These are phyloP conservation scores for Schizophyllum amplum DNA, from an alignment of 1,284 basidiomycete species.

Conservation along the genomic window DNA sequence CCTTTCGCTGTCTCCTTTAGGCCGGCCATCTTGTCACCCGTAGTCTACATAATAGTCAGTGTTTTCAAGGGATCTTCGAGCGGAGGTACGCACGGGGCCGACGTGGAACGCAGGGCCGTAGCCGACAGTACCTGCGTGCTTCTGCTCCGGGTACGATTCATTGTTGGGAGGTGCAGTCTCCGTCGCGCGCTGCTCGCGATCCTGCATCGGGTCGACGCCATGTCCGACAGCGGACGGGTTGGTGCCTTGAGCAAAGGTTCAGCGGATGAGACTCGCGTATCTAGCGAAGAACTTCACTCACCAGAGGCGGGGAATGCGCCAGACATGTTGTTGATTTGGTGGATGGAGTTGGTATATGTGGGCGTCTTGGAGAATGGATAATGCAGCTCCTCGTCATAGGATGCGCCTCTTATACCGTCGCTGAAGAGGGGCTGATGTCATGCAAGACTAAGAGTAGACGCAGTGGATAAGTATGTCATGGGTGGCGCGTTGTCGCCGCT, in stretches of 20 bases:
- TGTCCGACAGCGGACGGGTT: background rate
- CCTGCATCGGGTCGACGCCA: background rate
- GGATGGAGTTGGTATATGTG: background rate
- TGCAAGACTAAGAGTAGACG: background rate
- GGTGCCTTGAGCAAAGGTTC: too few relatives aligned
- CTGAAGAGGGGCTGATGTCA: background rate
- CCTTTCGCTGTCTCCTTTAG: slow-evolving; percentile 45
- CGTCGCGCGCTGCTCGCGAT: background rate
- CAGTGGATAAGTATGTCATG: background rate
- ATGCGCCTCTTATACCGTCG: background rate
- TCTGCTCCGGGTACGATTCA: slow-evolving; percentile 21
- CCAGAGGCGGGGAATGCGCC: background rate
- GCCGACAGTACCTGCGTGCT: slow-evolving; percentile 19
- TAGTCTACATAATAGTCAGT: slow-evolving; percentile 22
- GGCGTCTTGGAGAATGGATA: background rate
- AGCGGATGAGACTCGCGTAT: too few relatives aligned
- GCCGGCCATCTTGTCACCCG: slow-evolving; percentile 39
- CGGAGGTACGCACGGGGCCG: slow-evolving; percentile 12
- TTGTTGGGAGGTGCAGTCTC: background rate
- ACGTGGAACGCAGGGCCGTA: slow-evolving; percentile 18
- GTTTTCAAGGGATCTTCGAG: background rate
- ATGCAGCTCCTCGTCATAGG: background rate
- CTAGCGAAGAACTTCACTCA: too few relatives aligned
- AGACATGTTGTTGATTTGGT: background rate
- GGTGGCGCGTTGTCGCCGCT: background rate